These are phyloP conservation scores for Fusarium caatingaense DNA, from an alignment of 2,329 filamentous ascomycete genomes.

Conservation along the genomic window DNA sequence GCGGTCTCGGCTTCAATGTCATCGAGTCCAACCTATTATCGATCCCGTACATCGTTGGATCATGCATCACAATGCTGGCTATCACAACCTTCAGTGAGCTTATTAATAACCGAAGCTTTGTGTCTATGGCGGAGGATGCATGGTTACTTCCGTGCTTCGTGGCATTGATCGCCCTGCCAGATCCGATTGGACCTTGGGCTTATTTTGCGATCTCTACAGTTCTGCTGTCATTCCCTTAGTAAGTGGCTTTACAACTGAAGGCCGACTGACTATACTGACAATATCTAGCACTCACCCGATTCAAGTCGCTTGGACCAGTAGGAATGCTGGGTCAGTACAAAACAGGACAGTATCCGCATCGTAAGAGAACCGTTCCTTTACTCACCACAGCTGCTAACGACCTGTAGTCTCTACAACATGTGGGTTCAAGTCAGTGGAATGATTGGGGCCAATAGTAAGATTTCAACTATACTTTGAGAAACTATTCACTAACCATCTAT, in stretches of 20 bases:
- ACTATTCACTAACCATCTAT: neutral
- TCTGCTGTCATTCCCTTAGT: neutral
- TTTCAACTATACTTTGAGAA: neutral
- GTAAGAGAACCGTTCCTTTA: constrained; percentile 36
- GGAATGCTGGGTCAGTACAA: constrained; percentile 43
- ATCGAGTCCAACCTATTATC: constrained; percentile 61
- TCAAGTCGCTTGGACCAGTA: neutral
- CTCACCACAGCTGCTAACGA: constrained; percentile 7
- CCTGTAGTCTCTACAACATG: constrained; percentile 65
- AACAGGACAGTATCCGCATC: constrained; percentile 64
- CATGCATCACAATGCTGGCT: constrained; percentile 57
- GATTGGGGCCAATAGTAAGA: constrained; percentile 52
- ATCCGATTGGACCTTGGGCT: neutral
- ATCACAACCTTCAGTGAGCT: constrained; percentile 59
- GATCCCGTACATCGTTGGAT: constrained; percentile 60
- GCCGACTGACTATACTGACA: neutral
- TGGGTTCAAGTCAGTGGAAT: constrained; percentile 54
- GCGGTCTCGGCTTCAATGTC: constrained; percentile 58
- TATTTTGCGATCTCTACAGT: neutral
- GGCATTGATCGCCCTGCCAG: constrained; percentile 56
- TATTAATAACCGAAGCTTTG: constrained; percentile 60
- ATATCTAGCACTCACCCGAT: neutral
- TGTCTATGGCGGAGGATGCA: constrained; percentile 59
- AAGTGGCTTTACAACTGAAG: neutral
- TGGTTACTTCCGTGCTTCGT: constrained; percentile 67